Conservation (phyloP, 805 yeast genomes). For the Starmerella roubikii region DNA sequence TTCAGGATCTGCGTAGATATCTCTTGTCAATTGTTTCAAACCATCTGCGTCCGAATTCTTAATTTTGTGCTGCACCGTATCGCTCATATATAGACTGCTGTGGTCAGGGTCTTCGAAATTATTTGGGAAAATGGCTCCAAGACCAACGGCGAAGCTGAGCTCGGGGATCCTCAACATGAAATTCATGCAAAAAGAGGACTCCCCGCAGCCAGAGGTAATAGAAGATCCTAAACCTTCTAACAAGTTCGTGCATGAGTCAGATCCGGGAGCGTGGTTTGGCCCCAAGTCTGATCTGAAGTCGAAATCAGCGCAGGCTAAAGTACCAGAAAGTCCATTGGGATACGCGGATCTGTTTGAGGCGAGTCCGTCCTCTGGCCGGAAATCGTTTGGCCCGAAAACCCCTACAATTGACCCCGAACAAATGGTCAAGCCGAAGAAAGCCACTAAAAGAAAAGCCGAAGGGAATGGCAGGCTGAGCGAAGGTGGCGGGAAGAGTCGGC, state of each 20-base stretch:
- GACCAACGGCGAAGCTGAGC: slow-evolving; percentile 14
- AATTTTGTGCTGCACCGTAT: too few relatives aligned
- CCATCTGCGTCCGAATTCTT: neutral
- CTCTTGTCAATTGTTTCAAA: neutral
- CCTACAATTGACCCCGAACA: slow-evolving; percentile 3
- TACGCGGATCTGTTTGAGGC: slow-evolving; percentile 9
- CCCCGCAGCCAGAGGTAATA: neutral
- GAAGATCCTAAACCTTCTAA: neutral
- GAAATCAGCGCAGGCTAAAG: neutral
- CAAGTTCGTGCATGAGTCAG: slow-evolving; percentile 4
- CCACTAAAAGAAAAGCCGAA: neutral
- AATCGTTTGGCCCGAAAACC: slow-evolving; percentile 6
- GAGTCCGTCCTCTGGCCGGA: slow-evolving; percentile 3
- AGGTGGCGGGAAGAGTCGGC: neutral
- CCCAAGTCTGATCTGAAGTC: neutral
- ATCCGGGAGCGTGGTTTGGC: slow-evolving; percentile 14
- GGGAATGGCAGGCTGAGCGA: neutral
- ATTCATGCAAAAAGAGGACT: slow-evolving; percentile 17
- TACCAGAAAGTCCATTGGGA: neutral
- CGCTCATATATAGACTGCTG: too few relatives aligned
- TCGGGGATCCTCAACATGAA: slow-evolving; percentile 21
- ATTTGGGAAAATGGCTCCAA: neutral
- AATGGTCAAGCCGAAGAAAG: slow-evolving; percentile 2
- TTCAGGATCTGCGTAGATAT: neutral
- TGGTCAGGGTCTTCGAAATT: too few relatives aligned